Evolutionary conservation across 2,329 filamentous ascomycete genomes (phyloP).

Genomic region (Delphinella strobiligena): DNA sequence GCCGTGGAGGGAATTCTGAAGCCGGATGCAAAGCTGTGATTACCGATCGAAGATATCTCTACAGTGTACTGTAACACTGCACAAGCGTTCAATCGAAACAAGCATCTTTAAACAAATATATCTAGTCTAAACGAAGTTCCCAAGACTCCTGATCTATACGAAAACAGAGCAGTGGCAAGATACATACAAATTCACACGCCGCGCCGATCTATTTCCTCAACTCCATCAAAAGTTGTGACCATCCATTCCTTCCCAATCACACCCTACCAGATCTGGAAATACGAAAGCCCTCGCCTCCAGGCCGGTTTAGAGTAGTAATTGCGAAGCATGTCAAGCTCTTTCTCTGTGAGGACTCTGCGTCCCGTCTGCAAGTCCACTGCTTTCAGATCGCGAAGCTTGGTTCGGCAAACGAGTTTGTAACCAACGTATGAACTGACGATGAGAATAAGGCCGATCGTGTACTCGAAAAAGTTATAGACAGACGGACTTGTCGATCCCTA

Average conservation of each 20-base stretch:
- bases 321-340: constrained; percentile 12
- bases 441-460: constrained; percentile 51
- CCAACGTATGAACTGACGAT: constrained; percentile 57
- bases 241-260: no score
- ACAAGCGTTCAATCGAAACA: no score
- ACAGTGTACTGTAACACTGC: no score
- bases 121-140: no score
- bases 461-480: constrained; percentile 11
- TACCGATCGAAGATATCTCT: no score
- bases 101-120: no score
- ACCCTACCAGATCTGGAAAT: constrained; percentile 8
- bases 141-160: no score
- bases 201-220: no score
- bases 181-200: no score
- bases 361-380: constrained; percentile 8
- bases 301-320: constrained; percentile 7
- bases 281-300: constrained; percentile 5
- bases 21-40: not conserved
- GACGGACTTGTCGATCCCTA: constrained; percentile 22
- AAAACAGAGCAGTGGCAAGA: no score
- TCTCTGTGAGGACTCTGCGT: constrained; percentile 6
- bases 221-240: no score
- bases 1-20: not conserved
- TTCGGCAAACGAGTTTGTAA: constrained; percentile 54
- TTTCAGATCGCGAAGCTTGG: constrained; percentile 9